These are phyloP conservation scores for Pythium volutum DNA, from an alignment of 352 stramenopile species.

Conservation along the genomic window DNA sequence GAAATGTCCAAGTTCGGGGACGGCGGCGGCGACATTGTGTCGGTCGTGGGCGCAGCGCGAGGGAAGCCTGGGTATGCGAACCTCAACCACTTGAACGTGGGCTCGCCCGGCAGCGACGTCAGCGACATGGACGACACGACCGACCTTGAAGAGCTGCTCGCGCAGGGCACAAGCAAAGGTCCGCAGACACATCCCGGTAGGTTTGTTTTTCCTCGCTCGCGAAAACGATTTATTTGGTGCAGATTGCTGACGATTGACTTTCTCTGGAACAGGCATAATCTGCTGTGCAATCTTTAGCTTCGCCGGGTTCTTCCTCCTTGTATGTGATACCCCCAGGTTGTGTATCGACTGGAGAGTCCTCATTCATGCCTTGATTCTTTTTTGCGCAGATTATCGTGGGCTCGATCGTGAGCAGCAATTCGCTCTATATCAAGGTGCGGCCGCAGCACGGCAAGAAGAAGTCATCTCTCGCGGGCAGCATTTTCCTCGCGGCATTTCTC, in stretches of 20 bases:
- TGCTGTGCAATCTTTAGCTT: conserved; percentile 80
- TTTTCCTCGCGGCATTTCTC: conserved; percentile 83
- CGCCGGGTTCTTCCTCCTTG: conserved; percentile 65
- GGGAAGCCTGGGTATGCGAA: conserved; percentile 80
- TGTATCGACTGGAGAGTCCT: background rate
- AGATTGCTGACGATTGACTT: background rate
- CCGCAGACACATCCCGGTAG: conserved; percentile 69
- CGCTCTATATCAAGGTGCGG: conserved; percentile 82
- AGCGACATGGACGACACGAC: conserved; percentile 77
- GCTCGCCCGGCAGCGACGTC: conserved; percentile 70
- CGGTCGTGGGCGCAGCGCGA: conserved; percentile 45
- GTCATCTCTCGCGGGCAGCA: conserved; percentile 78
- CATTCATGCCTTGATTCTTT: background rate
- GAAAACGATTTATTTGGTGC: background rate
- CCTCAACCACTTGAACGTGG: conserved; percentile 78
- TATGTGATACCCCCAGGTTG: conserved; percentile 19
- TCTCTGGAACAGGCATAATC: conserved; percentile 44
- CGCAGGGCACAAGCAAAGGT: conserved; percentile 64
- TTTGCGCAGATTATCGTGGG: conserved; percentile 56
- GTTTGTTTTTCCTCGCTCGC: conserved; percentile 2
- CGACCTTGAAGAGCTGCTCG: conserved; percentile 76
- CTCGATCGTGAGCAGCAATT: conserved; percentile 83
- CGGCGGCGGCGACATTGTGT: conserved; percentile 63
- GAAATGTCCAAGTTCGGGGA: conserved; percentile 79
- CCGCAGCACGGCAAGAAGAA: conserved; percentile 79